Evolutionary conservation across 768 basidiomycete genomes (phyloP).

Genomic region (Naganishia antarctica): DNA sequence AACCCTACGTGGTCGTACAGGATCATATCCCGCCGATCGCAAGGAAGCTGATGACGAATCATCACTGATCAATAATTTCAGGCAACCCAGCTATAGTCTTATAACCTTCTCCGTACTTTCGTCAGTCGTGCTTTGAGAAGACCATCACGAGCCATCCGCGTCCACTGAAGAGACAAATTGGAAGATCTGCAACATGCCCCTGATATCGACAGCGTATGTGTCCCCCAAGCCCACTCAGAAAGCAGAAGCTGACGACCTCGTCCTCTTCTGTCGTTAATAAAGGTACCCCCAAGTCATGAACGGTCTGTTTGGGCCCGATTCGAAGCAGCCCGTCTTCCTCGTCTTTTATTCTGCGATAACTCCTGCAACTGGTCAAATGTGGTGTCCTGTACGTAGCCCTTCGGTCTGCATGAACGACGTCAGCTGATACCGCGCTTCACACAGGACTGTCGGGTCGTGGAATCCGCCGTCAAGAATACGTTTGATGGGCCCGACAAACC

Average conservation of each 20-base stretch:
- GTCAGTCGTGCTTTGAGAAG: neutral
- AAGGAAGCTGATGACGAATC: too few relatives aligned
- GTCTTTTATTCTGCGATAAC: conserved; percentile 47
- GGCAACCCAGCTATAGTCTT: too few relatives aligned
- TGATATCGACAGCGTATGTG: neutral
- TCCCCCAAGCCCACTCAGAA: neutral
- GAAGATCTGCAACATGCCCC: too few relatives aligned
- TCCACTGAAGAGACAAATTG: too few relatives aligned
- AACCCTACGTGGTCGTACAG: too few relatives aligned
- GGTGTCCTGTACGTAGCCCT: conserved; percentile 43
- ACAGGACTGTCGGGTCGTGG: conserved; percentile 46
- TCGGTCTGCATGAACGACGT: too few relatives aligned
- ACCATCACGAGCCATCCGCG: too few relatives aligned
- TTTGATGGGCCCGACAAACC: conserved; percentile 43
- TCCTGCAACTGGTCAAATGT: conserved; percentile 43
- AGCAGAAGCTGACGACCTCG: neutral
- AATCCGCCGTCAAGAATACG: conserved; percentile 35
- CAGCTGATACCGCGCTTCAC: neutral
- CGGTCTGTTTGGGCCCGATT: conserved; percentile 38
- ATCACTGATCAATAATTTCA: too few relatives aligned
- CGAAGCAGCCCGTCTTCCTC: conserved; percentile 41
- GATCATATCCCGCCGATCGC: too few relatives aligned
- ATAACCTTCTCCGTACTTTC: too few relatives aligned
- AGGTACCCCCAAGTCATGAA: conserved; percentile 47
- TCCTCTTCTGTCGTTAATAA: neutral